Conservation (phyloP, 441 rosid species). For the Hura crepitans region DNA sequence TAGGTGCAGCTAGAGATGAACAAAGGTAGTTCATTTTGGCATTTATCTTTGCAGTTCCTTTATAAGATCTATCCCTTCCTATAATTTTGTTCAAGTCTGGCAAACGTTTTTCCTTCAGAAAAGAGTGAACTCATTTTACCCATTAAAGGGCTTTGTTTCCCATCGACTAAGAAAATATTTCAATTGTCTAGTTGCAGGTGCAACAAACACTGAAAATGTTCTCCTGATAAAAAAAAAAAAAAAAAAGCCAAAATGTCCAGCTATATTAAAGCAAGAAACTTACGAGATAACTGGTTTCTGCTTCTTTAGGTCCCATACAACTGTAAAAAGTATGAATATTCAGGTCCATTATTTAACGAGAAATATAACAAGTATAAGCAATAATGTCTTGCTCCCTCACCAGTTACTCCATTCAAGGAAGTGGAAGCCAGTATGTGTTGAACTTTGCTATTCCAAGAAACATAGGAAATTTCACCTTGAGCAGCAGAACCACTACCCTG, state of each 20-base stretch:
- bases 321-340: conserved; percentile 40
- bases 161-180: not conserved
- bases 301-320: conserved; percentile 96
- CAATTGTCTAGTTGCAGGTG: not conserved
- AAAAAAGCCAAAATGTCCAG: not conserved
- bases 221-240: no score
- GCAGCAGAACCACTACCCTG: conserved; percentile 92
- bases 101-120: not conserved
- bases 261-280: conserved; percentile 22
- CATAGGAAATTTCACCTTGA: conserved; percentile 94
- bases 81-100: not conserved
- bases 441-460: conserved; percentile 97
- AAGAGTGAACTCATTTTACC: not conserved
- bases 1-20: not conserved
- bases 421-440: conserved; percentile 92
- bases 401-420: conserved; percentile 86
- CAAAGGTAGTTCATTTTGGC: not conserved
- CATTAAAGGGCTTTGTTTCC: not conserved
- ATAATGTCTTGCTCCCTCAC: conserved; percentile 42
- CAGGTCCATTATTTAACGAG: conserved; percentile 14
- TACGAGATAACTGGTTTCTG: conserved; percentile 95
- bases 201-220: not conserved
- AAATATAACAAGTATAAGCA: conserved; percentile 7
- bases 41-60: not conserved
- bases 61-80: not conserved